phyloP scores from a whole-genome alignment of 2,329 filamentous ascomycete species.

The Aspergillus chevalieri region DNA sequence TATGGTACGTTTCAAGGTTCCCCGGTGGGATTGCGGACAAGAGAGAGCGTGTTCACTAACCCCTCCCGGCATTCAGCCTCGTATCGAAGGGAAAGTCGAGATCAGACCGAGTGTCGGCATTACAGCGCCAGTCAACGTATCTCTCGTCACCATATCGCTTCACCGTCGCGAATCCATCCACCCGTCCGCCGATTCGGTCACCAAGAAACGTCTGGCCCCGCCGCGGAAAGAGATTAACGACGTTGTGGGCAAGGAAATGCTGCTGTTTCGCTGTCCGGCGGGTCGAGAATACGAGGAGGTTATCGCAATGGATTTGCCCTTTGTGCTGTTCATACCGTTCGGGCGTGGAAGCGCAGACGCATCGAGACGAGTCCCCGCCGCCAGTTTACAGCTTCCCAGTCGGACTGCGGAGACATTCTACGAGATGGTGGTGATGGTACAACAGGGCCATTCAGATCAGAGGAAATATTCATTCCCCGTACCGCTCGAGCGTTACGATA shows the following conservation, averaged over 20 bases:
- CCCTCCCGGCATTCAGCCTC: conserved; percentile 55
- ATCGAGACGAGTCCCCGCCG: conserved; percentile 82
- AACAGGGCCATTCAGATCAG: conserved; percentile 80
- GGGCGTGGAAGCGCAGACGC: conserved; percentile 85
- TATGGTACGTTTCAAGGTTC: conserved; percentile 59
- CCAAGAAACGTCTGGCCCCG: conserved; percentile 84
- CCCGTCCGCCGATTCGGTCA: conserved; percentile 86
- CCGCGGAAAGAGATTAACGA: conserved; percentile 86
- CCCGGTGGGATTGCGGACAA: no score
- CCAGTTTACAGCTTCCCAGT: conserved; percentile 81
- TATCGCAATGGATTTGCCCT: conserved; percentile 92
- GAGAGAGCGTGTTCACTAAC: background rate
- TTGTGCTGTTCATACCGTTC: conserved; percentile 95
- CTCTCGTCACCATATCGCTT: conserved; percentile 87
- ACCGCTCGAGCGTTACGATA: conserved; percentile 89
- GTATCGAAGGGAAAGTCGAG: conserved; percentile 96
- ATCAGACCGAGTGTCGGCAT: conserved; percentile 80
- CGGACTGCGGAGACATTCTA: conserved; percentile 96
- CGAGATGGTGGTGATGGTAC: conserved; percentile 91
- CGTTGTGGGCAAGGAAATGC: conserved; percentile 90
- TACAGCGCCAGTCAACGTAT: conserved; percentile 83
- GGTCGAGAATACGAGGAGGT: conserved; percentile 83
- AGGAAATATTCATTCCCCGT: conserved; percentile 89
- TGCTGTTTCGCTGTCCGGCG: conserved; percentile 78
- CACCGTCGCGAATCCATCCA: conserved; percentile 94